Evolutionary conservation across 1,139 yeast species (phyloP).

Genomic region (Ashbya aceris): DNA sequence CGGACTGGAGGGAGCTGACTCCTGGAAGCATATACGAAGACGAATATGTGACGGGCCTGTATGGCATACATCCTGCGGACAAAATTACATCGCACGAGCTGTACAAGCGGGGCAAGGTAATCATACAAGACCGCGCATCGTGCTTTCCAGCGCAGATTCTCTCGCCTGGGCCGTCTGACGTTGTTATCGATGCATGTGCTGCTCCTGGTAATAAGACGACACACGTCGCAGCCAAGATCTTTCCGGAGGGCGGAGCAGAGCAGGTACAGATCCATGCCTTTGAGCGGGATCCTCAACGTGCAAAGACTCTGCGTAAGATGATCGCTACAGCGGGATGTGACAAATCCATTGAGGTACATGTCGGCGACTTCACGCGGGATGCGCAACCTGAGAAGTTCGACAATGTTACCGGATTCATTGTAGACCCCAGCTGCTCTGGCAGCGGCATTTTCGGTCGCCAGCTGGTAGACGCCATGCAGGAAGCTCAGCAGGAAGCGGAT

Average conservation of each 20-base stretch:
- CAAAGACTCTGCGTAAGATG: conserved; percentile 68
- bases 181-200: conserved; percentile 86
- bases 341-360: conserved; percentile 45
- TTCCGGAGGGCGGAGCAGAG: conserved; percentile 14
- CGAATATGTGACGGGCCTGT: conserved; percentile 59
- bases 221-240: conserved; percentile 63
- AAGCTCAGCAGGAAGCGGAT: conserved; percentile 16
- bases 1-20: conserved; percentile 43
- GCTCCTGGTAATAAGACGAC: conserved; percentile 99
- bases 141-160: conserved; percentile 91
- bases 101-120: conserved; percentile 65
- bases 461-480: conserved; percentile 24
- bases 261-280: conserved; percentile 57
- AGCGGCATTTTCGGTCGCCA: conserved; percentile 87
- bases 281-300: conserved; percentile 72
- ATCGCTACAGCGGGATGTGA: conserved; percentile 66
- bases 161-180: conserved; percentile 43
- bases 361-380: conserved; percentile 69
- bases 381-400: conserved; percentile 50
- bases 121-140: conserved; percentile 92
- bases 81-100: conserved; percentile 55
- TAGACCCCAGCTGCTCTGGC: conserved; percentile 97
- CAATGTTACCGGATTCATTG: conserved; percentile 69
- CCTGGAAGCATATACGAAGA: conserved; percentile 63
- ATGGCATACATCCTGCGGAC: conserved; percentile 72